phyloP scores from a whole-genome alignment of 1,284 basidiomycete genomes.

The Agaricales sp. region DNA sequence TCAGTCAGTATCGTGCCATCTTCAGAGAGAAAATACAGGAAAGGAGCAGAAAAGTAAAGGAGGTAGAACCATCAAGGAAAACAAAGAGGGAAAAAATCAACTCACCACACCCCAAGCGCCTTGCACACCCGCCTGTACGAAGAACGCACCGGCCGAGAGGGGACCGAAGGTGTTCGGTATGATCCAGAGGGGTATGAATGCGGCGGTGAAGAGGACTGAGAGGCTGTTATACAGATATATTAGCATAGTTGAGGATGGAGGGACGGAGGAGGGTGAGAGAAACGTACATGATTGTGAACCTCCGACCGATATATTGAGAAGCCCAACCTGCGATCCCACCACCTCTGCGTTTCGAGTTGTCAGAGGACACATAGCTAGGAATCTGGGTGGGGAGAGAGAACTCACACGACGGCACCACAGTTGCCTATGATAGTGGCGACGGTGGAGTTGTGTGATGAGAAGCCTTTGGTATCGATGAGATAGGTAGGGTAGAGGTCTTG shows the following conservation, averaged over 20 bases:
- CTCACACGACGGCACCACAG: conserved; percentile 12
- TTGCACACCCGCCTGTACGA: conserved; percentile 78
- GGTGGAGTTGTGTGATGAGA: conserved; percentile 7
- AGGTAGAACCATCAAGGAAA: too few species aligned
- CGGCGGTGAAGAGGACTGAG: conserved; percentile 48
- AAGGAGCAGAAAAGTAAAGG: conserved; percentile 1
- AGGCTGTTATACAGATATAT: conserved; percentile 24
- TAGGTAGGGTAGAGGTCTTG: conserved; percentile 74
- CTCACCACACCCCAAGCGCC: conserved; percentile 73
- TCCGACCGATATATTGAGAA: conserved; percentile 82
- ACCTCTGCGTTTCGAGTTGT: conserved; percentile 33
- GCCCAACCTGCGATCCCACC: conserved; percentile 70
- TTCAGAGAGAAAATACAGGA: neutral
- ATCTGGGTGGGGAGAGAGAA: conserved; percentile 10
- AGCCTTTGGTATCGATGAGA: conserved; percentile 21
- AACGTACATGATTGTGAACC: conserved; percentile 73
- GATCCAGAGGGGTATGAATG: conserved; percentile 82
- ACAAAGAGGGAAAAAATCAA: conserved; percentile 6
- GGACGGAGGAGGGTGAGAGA: conserved; percentile 13
- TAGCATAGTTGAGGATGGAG: conserved; percentile 10
- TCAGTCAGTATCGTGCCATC: too few species aligned
- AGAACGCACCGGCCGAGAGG: conserved; percentile 76
- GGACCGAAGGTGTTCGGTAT: conserved; percentile 56
- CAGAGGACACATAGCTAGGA: conserved; percentile 7
- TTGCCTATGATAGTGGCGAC: conserved; percentile 4